Conservation (phyloP, 192 early-diverging fungal genomes). For the Spizellomyces punctatus region DNA sequence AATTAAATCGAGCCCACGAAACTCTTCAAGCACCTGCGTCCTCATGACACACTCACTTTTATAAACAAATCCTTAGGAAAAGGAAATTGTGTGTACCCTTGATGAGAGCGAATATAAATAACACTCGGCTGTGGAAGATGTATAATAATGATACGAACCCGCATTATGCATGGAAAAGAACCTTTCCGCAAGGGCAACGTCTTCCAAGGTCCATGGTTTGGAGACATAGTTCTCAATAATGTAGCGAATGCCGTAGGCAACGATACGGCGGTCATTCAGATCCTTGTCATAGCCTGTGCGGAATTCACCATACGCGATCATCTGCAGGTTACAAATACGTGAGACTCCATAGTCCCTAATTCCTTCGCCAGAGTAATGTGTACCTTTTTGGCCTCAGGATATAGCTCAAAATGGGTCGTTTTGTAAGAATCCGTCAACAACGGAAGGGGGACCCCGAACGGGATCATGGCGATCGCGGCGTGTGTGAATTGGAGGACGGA, state of each 20-base stretch:
- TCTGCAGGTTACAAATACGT: conserved; percentile 29
- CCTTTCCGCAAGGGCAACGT: conserved; percentile 65
- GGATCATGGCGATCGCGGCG: conserved; percentile 2
- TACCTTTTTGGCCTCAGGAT: conserved; percentile 69
- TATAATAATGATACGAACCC: conserved; percentile 31
- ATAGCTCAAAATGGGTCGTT: conserved; percentile 71
- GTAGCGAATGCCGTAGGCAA: conserved; percentile 86
- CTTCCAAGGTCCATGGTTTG: conserved; percentile 66
- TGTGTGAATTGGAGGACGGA: too few species aligned
- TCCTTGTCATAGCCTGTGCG: conserved; percentile 69
- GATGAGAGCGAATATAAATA: not conserved
- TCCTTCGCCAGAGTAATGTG: not conserved
- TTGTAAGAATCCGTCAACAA: conserved; percentile 89
- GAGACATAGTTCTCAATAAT: conserved; percentile 77
- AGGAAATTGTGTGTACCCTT: conserved; percentile 57
- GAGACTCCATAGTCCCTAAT: not conserved
- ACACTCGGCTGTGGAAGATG: not conserved
- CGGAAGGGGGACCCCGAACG: conserved; percentile 53
- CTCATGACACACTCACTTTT: conserved; percentile 44
- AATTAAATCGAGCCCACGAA: not conserved
- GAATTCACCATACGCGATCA: conserved; percentile 85
- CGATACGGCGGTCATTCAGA: conserved; percentile 68
- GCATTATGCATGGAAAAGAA: conserved; percentile 81
- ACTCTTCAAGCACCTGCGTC: too few species aligned
- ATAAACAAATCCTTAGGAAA: conserved; percentile 79